Evolutionary conservation across 1,139 yeast species (phyloP).

Genomic region (Magnusiomyces suaveolens): DNA sequence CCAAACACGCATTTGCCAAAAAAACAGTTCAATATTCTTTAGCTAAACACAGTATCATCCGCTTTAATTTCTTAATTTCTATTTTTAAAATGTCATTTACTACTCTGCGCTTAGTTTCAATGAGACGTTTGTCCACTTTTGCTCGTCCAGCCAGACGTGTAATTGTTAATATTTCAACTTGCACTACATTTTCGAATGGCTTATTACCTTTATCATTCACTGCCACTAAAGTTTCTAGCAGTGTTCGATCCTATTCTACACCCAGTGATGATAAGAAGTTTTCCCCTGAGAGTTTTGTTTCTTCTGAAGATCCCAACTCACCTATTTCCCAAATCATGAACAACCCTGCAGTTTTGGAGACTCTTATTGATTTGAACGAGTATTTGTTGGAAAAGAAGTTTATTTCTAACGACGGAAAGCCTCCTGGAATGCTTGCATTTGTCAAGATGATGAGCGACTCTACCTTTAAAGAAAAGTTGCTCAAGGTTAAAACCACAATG

Average conservation of each 20-base stretch:
- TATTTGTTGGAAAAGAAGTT: conserved; percentile 12
- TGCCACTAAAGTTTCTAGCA: not conserved
- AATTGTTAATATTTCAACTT: too few relatives aligned
- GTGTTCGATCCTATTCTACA: not conserved
- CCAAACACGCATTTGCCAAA: too few relatives aligned
- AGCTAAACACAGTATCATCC: too few relatives aligned
- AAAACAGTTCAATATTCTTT: too few relatives aligned
- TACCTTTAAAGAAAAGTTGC: conserved; percentile 10
- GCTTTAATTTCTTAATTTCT: too few relatives aligned
- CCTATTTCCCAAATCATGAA: not conserved
- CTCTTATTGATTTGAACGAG: conserved; percentile 13
- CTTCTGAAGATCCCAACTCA: not conserved
- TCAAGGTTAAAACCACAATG: conserved; percentile 10
- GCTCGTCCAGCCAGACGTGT: too few relatives aligned
- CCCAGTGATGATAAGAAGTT: not conserved
- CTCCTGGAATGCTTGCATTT: conserved; percentile 14
- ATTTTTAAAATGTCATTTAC: too few relatives aligned
- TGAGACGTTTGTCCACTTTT: too few relatives aligned
- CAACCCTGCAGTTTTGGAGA: conserved; percentile 12
- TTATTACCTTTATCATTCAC: not conserved
- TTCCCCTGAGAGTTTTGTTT: not conserved
- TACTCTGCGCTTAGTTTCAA: too few relatives aligned
- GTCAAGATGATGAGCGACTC: conserved; percentile 14
- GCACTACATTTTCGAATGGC: not conserved
- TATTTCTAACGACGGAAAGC: conserved; percentile 13